Evolutionary conservation across 148 eudicot genomes (phyloP).

Genomic region (Chenopodium berlandieri): DNA sequence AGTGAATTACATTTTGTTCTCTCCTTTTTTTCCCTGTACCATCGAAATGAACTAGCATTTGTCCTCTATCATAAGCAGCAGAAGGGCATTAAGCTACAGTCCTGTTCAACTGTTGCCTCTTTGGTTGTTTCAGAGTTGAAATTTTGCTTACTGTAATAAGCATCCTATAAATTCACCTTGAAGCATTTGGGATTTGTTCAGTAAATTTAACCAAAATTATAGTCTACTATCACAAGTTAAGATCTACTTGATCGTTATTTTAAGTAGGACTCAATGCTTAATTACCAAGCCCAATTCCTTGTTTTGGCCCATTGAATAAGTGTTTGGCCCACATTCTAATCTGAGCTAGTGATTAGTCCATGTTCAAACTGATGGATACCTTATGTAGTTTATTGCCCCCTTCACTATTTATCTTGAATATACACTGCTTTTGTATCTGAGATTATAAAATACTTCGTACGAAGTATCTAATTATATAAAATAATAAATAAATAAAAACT

Average conservation of each 20-base stretch:
- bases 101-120: slow-evolving; percentile 4
- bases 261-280: not conserved
- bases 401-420: too few relatives aligned
- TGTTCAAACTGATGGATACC: too few relatives aligned
- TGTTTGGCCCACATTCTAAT: not conserved
- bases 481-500: too few relatives aligned
- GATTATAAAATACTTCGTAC: too few relatives aligned
- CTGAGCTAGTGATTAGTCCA: too few relatives aligned
- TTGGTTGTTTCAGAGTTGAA: not conserved
- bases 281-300: not conserved
- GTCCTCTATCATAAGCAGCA: slow-evolving; percentile 11
- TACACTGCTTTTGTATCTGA: too few relatives aligned
- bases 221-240: not conserved
- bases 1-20: not conserved
- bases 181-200: not conserved
- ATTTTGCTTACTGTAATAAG: slow-evolving; percentile 6
- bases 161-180: not conserved
- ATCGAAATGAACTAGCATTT: slow-evolving; percentile 14
- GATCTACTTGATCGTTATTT: not conserved
- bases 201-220: not conserved
- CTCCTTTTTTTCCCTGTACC: not conserved
- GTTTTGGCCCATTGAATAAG: too few relatives aligned
- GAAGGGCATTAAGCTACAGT: slow-evolving; percentile 12
- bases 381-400: too few relatives aligned
- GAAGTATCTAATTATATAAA: too few relatives aligned